These are phyloP conservation scores for Flaveria bidentis DNA, from an alignment of 129 eudicot genomes.

Conservation along the genomic window DNA sequence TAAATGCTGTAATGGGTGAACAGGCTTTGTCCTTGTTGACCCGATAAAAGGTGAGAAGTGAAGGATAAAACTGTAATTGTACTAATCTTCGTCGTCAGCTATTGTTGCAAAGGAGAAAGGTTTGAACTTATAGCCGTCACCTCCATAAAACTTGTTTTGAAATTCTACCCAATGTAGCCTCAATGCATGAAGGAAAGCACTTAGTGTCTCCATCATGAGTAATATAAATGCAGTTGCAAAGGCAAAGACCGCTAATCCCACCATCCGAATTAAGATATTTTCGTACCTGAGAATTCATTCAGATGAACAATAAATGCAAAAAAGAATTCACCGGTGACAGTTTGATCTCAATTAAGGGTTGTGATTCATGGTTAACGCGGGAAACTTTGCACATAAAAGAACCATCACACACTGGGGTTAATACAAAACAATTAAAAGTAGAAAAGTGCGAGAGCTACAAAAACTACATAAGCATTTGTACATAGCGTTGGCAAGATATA, in stretches of 20 bases:
- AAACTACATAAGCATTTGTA: not conserved
- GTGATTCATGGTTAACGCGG: not conserved
- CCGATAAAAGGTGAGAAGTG: slow-evolving; percentile 9
- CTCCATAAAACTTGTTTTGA: slow-evolving; percentile 84
- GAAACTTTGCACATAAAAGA: not conserved
- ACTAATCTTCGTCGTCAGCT: slow-evolving; percentile 82
- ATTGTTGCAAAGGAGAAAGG: slow-evolving; percentile 85
- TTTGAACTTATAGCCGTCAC: slow-evolving; percentile 86
- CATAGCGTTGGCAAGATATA: not conserved
- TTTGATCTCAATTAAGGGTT: not conserved
- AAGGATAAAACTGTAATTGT: slow-evolving; percentile 30
- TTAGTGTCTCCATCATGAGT: slow-evolving; percentile 95
- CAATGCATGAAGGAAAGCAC: slow-evolving; percentile 95
- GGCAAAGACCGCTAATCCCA: slow-evolving; percentile 81
- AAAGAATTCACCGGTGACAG: not conserved
- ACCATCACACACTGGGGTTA: not conserved
- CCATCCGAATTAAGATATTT: slow-evolving; percentile 63
- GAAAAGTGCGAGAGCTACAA: not conserved
- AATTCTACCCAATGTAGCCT: slow-evolving; percentile 99
- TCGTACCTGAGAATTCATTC: slow-evolving; percentile 58
- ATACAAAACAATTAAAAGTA: not conserved
- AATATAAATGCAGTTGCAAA: slow-evolving; percentile 94
- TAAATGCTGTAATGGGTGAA: slow-evolving; percentile 3
- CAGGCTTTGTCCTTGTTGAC: slow-evolving; percentile 16
- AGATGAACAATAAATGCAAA: not conserved